Conservation (phyloP, 352 stramenopile genomes). For the Thraustochytrium striatum region DNA sequence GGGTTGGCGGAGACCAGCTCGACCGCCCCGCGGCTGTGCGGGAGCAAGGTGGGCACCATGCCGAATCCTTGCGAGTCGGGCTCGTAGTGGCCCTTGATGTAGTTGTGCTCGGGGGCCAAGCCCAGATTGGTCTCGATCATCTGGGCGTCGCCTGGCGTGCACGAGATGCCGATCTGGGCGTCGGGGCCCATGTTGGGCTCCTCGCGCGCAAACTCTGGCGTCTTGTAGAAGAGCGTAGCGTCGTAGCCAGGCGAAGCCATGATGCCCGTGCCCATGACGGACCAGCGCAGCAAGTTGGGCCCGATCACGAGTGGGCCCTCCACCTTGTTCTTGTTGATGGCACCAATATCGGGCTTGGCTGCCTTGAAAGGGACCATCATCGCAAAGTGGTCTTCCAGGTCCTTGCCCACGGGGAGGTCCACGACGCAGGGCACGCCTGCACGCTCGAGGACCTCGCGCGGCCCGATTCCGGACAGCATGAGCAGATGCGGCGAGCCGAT, state of each 20-base stretch:
- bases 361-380: conserved; percentile 9
- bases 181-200: conserved; percentile 50
- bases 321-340: neutral
- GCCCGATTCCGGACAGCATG: conserved; percentile 69
- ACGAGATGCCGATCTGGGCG: conserved; percentile 60
- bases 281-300: conserved; percentile 51
- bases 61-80: conserved; percentile 42
- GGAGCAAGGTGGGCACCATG: conserved; percentile 13
- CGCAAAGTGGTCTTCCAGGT: conserved; percentile 48
- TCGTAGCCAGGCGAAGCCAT: conserved; percentile 57
- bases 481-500: conserved; percentile 72
- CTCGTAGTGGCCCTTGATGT: conserved; percentile 25
- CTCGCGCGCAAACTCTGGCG: conserved; percentile 37
- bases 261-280: conserved; percentile 51
- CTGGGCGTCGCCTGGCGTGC: conserved; percentile 53
- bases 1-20: conserved; percentile 57
- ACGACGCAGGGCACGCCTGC: conserved; percentile 13
- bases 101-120: conserved; percentile 42
- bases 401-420: conserved; percentile 45
- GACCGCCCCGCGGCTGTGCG: conserved; percentile 55
- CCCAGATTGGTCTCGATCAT: conserved; percentile 60
- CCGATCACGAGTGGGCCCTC: no score
- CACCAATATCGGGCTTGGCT: neutral
- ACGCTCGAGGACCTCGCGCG: conserved; percentile 59
- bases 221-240: conserved; percentile 57